Percentiles rank a stretch among this genome's conserved stretches.
Conservation (phyloP, 345 rosid genomes). For the Iberis pinnata region DNA sequence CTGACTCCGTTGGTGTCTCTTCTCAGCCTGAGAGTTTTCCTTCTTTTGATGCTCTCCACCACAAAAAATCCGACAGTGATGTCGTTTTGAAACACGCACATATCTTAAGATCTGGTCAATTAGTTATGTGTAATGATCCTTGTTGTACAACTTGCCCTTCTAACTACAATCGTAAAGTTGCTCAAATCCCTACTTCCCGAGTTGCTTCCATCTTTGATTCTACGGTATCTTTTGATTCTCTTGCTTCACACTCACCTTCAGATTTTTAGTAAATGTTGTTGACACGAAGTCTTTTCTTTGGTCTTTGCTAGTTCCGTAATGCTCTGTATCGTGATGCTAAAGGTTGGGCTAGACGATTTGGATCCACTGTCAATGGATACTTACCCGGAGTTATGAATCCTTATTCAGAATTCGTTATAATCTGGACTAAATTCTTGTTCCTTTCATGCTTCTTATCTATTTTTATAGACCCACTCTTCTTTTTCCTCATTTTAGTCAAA, state of each 20-base stretch:
- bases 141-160: slow-evolving; percentile 89
- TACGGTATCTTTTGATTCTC: slow-evolving; percentile 33
- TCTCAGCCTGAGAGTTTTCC: too few relatives aligned
- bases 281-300: background rate
- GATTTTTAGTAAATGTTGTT: slow-evolving; percentile 3
- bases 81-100: slow-evolving; percentile 53
- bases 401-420: slow-evolving; percentile 51
- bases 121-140: slow-evolving; percentile 85
- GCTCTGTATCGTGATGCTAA: slow-evolving; percentile 69
- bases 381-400: slow-evolving; percentile 78
- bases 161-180: slow-evolving; percentile 40
- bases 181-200: slow-evolving; percentile 33
- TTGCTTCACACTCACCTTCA: background rate
- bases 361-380: slow-evolving; percentile 29
- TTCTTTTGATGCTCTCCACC: slow-evolving; percentile 36
- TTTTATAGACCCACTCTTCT: slow-evolving; percentile 75
- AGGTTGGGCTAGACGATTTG: slow-evolving; percentile 65
- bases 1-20: background rate
- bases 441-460: slow-evolving; percentile 67
- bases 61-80: slow-evolving; percentile 35
- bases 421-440: slow-evolving; percentile 64
- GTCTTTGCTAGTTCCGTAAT: slow-evolving; percentile 48
- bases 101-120: slow-evolving; percentile 71
- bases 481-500: slow-evolving; percentile 50
- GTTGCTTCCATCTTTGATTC: slow-evolving; percentile 49